Base-by-base conservation (phyloP, 2,329 filamentous ascomycete genomes). In the Dothideomycetidae sp. region DNA sequence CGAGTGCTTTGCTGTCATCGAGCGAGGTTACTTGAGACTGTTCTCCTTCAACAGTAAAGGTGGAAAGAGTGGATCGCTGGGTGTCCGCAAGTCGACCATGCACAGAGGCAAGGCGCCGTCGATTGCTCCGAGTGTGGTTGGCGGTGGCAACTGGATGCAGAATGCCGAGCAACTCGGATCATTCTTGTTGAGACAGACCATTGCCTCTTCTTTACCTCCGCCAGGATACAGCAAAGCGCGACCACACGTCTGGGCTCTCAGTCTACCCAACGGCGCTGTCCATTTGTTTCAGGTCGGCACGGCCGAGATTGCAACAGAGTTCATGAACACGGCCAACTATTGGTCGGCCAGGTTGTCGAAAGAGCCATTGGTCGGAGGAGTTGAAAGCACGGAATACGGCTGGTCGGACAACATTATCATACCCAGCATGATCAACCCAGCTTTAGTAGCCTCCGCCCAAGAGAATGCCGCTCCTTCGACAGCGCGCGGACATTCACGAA, bases 201-300 rank as follows among this genome's bases (percentile, higher is more conserved):
- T 96, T 46, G 90, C 90, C 9, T 93, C 84, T 39, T 76, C 81
- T 0, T 71, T 98, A 10, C 90, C 90, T 5, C 72, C 85, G 1
- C 88, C 90, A 0, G 90, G 90, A 9, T 96, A 96, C 59, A 94
- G 85, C 21, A 85, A 92, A 51, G 73, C 77, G 17, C 71, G 90
- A 9, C 86, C 86, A 3, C 77, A 96, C 55, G 90, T 98, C 1
- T 98, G 86, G 81, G 88, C 90, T 2, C 64, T 98, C 36, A 93
- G 82, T 44, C 65, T 98, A 31, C 88, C 90, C 0, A 92, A 78
- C 1, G 90, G 90, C 10, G 88, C 88, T 1, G 86, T 98, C 1
- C 90, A 98, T 55, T 70, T 98, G n/a, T 98, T 98, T 69, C 86
- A 96, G 53, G 90, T 90, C 33, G 90, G 90, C 39, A 98, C 90